phyloP scores from a whole-genome alignment of 1,139 yeast genomes.

The Geotrichum klebahnii region DNA sequence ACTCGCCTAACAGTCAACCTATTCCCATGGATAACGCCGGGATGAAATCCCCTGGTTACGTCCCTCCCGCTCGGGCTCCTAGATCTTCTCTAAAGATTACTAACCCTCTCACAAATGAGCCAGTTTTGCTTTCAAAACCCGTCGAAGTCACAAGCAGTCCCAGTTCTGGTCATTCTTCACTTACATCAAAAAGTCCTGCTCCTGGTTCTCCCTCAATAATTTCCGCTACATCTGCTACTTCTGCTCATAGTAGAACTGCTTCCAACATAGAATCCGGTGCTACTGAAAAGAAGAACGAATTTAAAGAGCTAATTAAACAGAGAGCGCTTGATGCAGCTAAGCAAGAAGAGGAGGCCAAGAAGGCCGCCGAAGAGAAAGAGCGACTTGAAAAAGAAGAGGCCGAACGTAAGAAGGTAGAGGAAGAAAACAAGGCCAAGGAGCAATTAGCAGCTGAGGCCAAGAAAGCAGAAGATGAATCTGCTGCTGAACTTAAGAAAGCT shows the following conservation, averaged over 20 bases:
- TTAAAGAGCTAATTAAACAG: conserved; percentile 30
- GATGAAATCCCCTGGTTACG: conserved; percentile 16
- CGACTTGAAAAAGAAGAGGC: conserved; percentile 24
- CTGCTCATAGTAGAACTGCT: conserved; percentile 25
- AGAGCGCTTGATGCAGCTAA: conserved; percentile 26
- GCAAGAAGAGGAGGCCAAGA: conserved; percentile 27
- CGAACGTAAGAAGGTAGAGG: conserved; percentile 24
- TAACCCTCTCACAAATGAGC: conserved; percentile 23
- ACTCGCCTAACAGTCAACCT: conserved; percentile 17
- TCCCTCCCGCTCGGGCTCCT: conserved; percentile 20
- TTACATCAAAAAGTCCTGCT: conserved; percentile 18
- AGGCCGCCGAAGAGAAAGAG: conserved; percentile 27
- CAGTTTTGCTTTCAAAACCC: conserved; percentile 20
- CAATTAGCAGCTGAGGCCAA: conserved; percentile 16
- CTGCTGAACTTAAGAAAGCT: conserved; percentile 10
- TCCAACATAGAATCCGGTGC: conserved; percentile 24
- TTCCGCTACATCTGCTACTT: conserved; percentile 23
- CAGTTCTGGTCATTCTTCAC: conserved; percentile 16
- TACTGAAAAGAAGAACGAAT: conserved; percentile 24
- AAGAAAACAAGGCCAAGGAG: conserved; percentile 17
- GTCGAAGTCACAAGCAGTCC: conserved; percentile 17
- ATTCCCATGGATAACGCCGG: conserved; percentile 16
- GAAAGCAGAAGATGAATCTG: conserved; percentile 15
- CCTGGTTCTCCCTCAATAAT: conserved; percentile 22
- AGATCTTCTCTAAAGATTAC: conserved; percentile 20